A percentile compares a stretch with the other conserved stretches of the same genome.
Evolutionary conservation across 2,329 filamentous ascomycete species (phyloP).

Genomic region (Penicillium sp.): DNA sequence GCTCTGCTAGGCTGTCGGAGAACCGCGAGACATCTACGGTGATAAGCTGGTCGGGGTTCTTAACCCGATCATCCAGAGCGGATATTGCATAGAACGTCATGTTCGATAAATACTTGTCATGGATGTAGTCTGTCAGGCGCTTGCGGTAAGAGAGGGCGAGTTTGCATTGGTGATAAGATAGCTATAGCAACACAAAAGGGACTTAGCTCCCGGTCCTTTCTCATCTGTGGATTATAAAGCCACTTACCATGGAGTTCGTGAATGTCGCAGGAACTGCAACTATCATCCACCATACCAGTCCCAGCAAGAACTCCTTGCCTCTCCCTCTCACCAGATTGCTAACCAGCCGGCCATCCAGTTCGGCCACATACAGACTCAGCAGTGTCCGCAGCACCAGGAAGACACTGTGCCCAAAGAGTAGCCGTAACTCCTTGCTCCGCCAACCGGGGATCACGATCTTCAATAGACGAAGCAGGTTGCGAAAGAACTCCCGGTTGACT

Average conservation of each 20-base stretch:
- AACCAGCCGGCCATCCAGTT: constrained; percentile 87
- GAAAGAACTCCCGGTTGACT: constrained; percentile 78
- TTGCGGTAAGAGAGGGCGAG: constrained; percentile 87
- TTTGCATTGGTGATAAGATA: constrained; percentile 94
- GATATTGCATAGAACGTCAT: constrained; percentile 97
- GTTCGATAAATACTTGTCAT: constrained; percentile 91
- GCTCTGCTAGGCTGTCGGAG: constrained; percentile 83
- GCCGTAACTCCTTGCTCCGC: constrained; percentile 74
- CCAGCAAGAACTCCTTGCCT: constrained; percentile 77
- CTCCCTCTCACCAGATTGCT: constrained; percentile 85
- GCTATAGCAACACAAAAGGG: no score
- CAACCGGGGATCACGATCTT: constrained; percentile 84
- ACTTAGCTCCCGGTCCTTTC: no score
- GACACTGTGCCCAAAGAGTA: constrained; percentile 83
- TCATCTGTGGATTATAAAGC: neutral
- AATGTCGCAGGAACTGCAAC: constrained; percentile 94
- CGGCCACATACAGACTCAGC: constrained; percentile 89
- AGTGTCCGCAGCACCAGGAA: constrained; percentile 84
- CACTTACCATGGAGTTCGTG: constrained; percentile 88
- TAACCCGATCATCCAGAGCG: constrained; percentile 90
- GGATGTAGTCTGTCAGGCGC: constrained; percentile 81
- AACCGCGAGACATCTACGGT: constrained; percentile 95
- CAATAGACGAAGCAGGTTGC: constrained; percentile 66
- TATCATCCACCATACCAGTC: constrained; percentile 96
- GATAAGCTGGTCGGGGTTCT: constrained; percentile 95